Evolutionary conservation across 371 early-diverging fungal species (phyloP).

Genomic region (Mucor mucedo): DNA sequence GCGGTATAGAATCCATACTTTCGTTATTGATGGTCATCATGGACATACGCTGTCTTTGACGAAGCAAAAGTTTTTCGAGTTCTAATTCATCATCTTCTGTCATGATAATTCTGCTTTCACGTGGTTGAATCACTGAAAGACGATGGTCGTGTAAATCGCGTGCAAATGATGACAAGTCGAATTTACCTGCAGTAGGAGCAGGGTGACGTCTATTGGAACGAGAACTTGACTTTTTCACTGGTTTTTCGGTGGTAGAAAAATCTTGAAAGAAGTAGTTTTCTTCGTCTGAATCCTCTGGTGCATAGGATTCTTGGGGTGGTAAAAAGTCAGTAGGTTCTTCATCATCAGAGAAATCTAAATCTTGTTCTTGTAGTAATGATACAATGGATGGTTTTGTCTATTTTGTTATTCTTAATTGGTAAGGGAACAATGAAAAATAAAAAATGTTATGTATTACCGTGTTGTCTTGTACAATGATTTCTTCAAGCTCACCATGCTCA

Average conservation of each 20-base stretch:
- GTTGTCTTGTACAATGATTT: conserved; percentile 6
- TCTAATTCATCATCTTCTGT: conserved; percentile 54
- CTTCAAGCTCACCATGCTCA: conserved; percentile 4
- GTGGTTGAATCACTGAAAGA: conserved; percentile 44
- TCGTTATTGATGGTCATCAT: conserved; percentile 14
- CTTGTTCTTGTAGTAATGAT: conserved; percentile 3
- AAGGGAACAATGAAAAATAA: not conserved
- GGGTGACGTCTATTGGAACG: conserved; percentile 1
- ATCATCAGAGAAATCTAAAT: not conserved
- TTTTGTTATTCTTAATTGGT: not conserved
- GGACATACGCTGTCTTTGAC: conserved; percentile 23
- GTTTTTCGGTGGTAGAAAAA: conserved; percentile 27
- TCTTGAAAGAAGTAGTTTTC: conserved; percentile 49
- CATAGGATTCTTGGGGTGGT: conserved; percentile 21
- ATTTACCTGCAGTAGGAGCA: conserved; percentile 8
- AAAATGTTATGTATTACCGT: not conserved
- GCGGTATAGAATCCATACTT: conserved; percentile 19
- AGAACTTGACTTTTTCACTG: conserved; percentile 8
- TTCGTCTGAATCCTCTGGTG: conserved; percentile 33
- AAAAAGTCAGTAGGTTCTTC: not conserved
- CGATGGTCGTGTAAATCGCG: conserved; percentile 51
- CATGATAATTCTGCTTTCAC: conserved; percentile 38
- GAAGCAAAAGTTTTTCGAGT: conserved; percentile 34
- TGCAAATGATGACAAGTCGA: conserved; percentile 50
- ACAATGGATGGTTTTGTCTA: not conserved